Percentiles rank a stretch among this genome's conserved stretches.
Evolutionary conservation across 169 alveolate species (phyloP).

Genomic region (Eimeria brunetti): DNA sequence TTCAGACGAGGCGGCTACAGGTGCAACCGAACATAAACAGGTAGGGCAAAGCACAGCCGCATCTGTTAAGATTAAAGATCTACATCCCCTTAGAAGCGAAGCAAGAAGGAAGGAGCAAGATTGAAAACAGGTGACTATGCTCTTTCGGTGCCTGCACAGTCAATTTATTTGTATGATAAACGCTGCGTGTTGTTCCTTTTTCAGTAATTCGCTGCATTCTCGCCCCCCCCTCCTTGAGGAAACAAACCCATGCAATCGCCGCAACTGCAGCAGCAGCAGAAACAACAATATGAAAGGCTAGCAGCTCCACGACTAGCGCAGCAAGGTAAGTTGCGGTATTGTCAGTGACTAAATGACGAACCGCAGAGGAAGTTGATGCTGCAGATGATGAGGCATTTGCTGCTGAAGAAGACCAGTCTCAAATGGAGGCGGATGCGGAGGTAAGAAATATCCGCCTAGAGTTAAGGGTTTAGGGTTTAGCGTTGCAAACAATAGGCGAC

Average conservation of each 20-base stretch:
- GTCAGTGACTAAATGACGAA: background rate
- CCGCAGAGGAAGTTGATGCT: background rate
- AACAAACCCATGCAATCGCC: background rate
- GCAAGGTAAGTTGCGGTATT: constrained; percentile 28
- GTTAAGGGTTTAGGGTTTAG: background rate
- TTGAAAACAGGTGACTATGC: constrained; percentile 3
- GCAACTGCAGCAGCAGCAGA: constrained; percentile 29
- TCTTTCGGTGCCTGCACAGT: too few relatives aligned
- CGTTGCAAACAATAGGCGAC: background rate
- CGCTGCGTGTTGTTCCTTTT: background rate
- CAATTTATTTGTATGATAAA: background rate
- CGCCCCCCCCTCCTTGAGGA: background rate
- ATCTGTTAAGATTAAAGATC: background rate
- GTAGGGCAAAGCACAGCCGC: background rate
- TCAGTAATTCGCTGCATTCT: background rate
- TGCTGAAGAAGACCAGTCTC: constrained; percentile 25
- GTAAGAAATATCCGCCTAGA: background rate
- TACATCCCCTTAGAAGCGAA: background rate
- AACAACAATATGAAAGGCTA: constrained; percentile 17
- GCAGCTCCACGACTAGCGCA: background rate
- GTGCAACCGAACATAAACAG: background rate
- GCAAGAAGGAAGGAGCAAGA: background rate
- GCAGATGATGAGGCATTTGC: background rate
- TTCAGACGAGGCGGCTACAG: constrained; percentile 36
- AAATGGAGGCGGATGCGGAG: constrained; percentile 24